Base-by-base conservation (phyloP, 2,329 filamentous ascomycete genomes). In the Trichoderma oligosporum region DNA sequence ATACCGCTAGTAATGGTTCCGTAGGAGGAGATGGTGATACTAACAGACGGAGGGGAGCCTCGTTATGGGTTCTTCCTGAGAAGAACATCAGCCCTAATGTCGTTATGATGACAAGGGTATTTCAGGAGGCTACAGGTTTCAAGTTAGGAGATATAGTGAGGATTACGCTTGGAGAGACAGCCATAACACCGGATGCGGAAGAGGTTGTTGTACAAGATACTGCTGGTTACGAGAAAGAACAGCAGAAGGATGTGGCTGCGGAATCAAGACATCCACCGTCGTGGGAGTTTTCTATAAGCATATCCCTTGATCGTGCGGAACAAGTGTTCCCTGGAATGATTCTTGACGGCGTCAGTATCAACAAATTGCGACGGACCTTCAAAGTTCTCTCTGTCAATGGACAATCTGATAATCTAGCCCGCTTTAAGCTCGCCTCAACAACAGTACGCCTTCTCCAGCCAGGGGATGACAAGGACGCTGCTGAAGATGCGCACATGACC, bases 121-220 rank as follows among this genome's bases (percentile, higher is more conserved):
- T 95, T 54, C 86, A 89, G 61, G 86, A 88, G 33, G 81, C 83
- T 6, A 88, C 88, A 63, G 83, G 83, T 1, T 81, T 96, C 64
- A 86, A 87, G 60, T 76, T 94, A 4, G 85, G 84, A 14, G 88
- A 91, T 47, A 81, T 84, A 49, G 74, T 81, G 31, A 72, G 72
- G 31, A 76, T 95, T 46, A 78, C 79, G 7, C 80, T 92, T 22
- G 75, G 79, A 2, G 77, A 80, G 8, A 64, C 48, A 9, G 36
- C 54, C 2, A 38, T 73, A 2, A 71, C 87, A 9, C 75, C 78
- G 0, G 79, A 81, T 20, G 82, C 85, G 5, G 75, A 80, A 4
- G 75, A 78, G 25, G 76, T 93, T 3, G 72, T 82, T 6, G 69
- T 92, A 14, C 77, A 80, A 62, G 86, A 90, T 62, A 74, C 79